Base-by-base conservation (phyloP, 2,329 filamentous ascomycete genomes). In the Microdochium bolleyi region DNA sequence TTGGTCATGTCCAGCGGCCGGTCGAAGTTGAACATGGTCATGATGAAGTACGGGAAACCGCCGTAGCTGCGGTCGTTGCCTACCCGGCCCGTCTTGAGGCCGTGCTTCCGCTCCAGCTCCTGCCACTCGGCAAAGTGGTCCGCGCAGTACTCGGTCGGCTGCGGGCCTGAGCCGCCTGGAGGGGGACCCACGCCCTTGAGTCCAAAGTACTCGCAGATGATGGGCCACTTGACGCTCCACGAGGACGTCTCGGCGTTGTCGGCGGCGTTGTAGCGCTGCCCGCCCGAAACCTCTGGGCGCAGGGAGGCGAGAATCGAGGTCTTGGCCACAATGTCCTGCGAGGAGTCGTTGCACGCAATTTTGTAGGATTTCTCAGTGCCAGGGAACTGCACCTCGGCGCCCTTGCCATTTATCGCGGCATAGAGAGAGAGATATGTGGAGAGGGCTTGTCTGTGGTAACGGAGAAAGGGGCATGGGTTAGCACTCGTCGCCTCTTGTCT, bases 131-230 rank as follows among this genome's bases (percentile, higher is more conserved):
- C 59, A 25, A 61, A 56, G 52, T 67, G 62, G n/a, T 70, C 61
- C 2, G 41, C 41, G 19, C 41, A 46, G 41, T 46, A 46, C 41
- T 21, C 14, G 13, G 41, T 46, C 59, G 58, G 24, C 67, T 59
- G 54, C 63, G 65, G n/a, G 49, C 52, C 3, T 48, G 52, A 25
- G 49, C 46, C 52, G 50, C 49, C 52, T 48, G 16, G 50, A 37
- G 25, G 49, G 13, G 25, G 46, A 22, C 52, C 50, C 1, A 57
- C 50, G 24, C 73, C 73, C 56, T 70, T 70, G 38, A 76, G 60
- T 2, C 71, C 70, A 61, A 76, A 76, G 57, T 74, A 75, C 7
- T 70, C 65, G 57, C 70, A 73, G 48, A 75, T 69, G 5, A 73
- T 58, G 2, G 72, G 71, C 73, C 73, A 76, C 57, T 74, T 74